These are phyloP conservation scores for Rhodotorula graminis DNA, from an alignment of 768 basidiomycete genomes.

Conservation along the genomic window DNA sequence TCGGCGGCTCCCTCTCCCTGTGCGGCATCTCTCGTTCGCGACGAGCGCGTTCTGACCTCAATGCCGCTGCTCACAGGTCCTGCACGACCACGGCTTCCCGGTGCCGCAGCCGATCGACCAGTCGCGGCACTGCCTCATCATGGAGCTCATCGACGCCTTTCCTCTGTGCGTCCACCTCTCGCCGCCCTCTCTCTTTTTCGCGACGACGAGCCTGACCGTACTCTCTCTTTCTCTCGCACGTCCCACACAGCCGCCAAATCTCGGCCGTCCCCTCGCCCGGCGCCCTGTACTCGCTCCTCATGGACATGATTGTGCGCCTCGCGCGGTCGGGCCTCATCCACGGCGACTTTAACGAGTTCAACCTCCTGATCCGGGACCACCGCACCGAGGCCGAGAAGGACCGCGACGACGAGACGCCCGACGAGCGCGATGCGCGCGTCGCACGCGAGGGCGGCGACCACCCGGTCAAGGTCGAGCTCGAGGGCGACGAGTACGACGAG, in stretches of 20 bases:
- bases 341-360: constrained; percentile 99
- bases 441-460: constrained; percentile 16
- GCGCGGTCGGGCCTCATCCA: constrained; percentile 93
- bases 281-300: constrained; percentile 79
- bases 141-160: constrained; percentile 93
- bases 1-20: not conserved
- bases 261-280: constrained; percentile 76
- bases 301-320: constrained; percentile 94
- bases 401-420: constrained; percentile 36
- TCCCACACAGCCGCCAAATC: constrained; percentile 80
- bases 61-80: constrained; percentile 55
- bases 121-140: constrained; percentile 86
- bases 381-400: constrained; percentile 34
- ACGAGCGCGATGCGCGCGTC: constrained; percentile 35
- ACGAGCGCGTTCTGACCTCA: no score
- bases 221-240: no score
- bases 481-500: constrained; percentile 33
- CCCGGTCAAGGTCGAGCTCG: constrained; percentile 30
- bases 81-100: constrained; percentile 86
- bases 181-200: not conserved
- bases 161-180: constrained; percentile 63
- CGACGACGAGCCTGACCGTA: no score
- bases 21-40: no score
- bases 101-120: constrained; percentile 92
- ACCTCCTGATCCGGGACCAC: constrained; percentile 78